Evolutionary conservation across 768 basidiomycete genomes (phyloP).

Genomic region (Tricholoma hemisulphureum): DNA sequence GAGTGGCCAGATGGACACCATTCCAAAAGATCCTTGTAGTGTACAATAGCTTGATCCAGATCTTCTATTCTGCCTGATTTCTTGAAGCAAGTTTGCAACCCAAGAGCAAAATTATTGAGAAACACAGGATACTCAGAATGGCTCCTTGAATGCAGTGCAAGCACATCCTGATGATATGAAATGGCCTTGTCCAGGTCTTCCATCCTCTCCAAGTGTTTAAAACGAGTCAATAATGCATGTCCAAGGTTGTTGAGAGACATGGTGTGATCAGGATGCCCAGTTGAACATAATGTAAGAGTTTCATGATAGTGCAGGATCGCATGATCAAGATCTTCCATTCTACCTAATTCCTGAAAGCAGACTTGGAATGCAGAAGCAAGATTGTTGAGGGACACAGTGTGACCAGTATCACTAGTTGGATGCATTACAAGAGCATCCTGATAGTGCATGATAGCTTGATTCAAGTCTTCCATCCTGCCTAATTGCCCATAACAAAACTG

Average conservation of each 20-base stretch:
- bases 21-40: conserved; percentile 4
- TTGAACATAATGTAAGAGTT: conserved; percentile 6
- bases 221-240: too few species aligned
- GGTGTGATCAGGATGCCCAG: conserved; percentile 4
- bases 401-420: too few species aligned
- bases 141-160: not conserved
- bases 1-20: conserved; percentile 10
- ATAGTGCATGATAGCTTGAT: too few species aligned
- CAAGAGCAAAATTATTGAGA: not conserved
- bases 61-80: conserved; percentile 12
- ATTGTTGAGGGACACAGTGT: not conserved
- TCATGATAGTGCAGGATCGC: conserved; percentile 11
- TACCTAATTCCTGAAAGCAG: not conserved
- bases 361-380: not conserved
- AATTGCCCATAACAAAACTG: not conserved
- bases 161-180: not conserved
- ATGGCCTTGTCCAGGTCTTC: not conserved
- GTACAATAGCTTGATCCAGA: conserved; percentile 11
- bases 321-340: conserved; percentile 8
- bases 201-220: not conserved
- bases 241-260: conserved; percentile 10
- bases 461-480: too few species aligned
- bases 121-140: not conserved
- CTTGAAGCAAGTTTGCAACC: not conserved
- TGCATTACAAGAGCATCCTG: too few species aligned